Evolutionary conservation across 2,329 filamentous ascomycete genomes (phyloP).

Genomic region (Aspergillus pseudoviridinutans): DNA sequence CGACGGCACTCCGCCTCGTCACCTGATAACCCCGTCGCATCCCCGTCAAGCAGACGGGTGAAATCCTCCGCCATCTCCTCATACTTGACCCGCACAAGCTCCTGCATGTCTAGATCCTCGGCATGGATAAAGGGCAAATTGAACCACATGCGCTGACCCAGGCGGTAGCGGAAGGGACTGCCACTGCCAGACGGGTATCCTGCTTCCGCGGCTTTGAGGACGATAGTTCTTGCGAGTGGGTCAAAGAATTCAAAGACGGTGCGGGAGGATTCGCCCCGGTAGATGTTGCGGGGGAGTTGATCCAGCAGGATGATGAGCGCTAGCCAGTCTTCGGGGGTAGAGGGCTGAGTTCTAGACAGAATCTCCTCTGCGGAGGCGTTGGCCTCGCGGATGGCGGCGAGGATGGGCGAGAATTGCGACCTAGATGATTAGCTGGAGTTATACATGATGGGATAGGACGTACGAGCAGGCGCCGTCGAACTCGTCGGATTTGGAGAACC

Average conservation of each 20-base stretch:
- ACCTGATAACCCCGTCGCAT: not conserved
- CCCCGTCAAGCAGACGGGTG: not conserved
- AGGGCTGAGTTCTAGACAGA: not conserved
- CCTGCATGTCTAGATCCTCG: constrained; percentile 1
- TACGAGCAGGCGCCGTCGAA: constrained; percentile 7
- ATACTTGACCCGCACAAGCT: not conserved
- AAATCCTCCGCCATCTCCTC: constrained; percentile 3
- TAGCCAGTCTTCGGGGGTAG: constrained; percentile 35
- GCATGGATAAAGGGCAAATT: constrained; percentile 58
- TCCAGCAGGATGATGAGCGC: constrained; percentile 57
- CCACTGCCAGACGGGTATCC: constrained; percentile 25
- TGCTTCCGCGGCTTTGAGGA: constrained; percentile 32
- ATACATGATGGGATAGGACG: not conserved
- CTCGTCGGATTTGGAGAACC: constrained; percentile 1
- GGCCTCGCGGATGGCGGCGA: not conserved
- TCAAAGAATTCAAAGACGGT: constrained; percentile 56
- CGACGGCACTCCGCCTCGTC: not conserved
- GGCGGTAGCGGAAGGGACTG: constrained; percentile 32
- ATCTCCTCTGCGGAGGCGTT: not conserved
- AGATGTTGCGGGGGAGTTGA: constrained; percentile 61
- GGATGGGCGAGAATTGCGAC: not conserved
- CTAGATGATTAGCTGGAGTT: not conserved
- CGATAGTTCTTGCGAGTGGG: constrained; percentile 48
- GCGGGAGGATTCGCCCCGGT: constrained; percentile 46
- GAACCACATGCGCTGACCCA: constrained; percentile 52